Base-by-base conservation (phyloP, 2,329 filamentous ascomycete genomes). In the Diaporthe ilicicola region DNA sequence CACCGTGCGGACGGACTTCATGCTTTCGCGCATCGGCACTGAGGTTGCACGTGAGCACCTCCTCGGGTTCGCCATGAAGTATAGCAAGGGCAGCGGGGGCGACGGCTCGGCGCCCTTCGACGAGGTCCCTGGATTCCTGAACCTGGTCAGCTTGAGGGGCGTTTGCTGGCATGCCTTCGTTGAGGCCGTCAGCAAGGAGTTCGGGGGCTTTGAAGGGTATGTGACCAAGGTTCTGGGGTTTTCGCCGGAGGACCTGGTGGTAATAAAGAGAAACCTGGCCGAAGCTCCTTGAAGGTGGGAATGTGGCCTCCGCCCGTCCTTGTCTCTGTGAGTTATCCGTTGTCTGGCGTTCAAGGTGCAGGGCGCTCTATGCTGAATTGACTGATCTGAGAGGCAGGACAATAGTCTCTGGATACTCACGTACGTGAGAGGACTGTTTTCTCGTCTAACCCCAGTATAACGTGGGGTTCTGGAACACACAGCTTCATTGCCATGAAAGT, bases 1-100 rank as follows among this genome's bases (percentile, higher is more conserved):
- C 29, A 78, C 77, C 15, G 78, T 87, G 42, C 75, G 79, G 24
- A 78, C 84, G 53, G 87, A 89, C 78, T 89, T 85, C 78, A 80
- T 88, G 77, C 80, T 89, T 34, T 88, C 86, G 12, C 82, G 87
- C 34, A 82, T 89, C 72, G 87, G 87, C 37, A 83, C 81, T 0
- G 87, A 89, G 77, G 83, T 83, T 32, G 85, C 83, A 8, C 84
- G 86, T 24, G 82, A 84, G 70, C 80, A 82, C 73, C 83, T 89
- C 6, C 72, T 86, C 15, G 75, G 77, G 5, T 84, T 84, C 67
- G 82, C 85, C 15, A 75, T 82, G 71, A 74, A 77, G 37, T 50
- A 68, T 29, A 65, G 68, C 5, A 17, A 32, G 17, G 46, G 55
- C 7, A n/a, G 27, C 1, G 48, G 19, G 13, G 83, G 81, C 29